Base-by-base conservation (phyloP, 2,329 filamentous ascomycete species). In the Neonectria hederae region DNA sequence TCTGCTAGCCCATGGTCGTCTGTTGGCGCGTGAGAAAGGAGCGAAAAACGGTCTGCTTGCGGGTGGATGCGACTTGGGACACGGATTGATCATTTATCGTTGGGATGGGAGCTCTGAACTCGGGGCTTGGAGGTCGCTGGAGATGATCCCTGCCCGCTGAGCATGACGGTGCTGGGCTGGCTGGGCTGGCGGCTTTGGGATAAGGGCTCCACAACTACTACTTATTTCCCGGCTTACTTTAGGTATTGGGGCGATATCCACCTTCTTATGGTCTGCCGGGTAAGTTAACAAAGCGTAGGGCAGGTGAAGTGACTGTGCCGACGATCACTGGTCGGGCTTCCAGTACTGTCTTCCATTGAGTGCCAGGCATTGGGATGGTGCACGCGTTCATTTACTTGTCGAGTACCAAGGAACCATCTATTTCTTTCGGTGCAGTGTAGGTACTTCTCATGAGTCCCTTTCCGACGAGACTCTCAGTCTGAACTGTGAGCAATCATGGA, bases 1-100 rank as follows among this genome's bases (percentile, higher is more conserved):
- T 59, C 62, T 54, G 56, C 52, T 60, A 42, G 57, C 68, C 69
- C 72, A 73, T 74, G 64, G 46, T 53, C 49, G 42, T 30, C 38
- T 45, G 28, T 32, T 21, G 40, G 49, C 17, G 49, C 21, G 35
- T 49, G 32, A 13, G 40, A 51, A 49, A 40, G 22, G 40, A 38
- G 51, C 14, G 26, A 58, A 53, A 19, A 22, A 51, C 13, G 19
- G 13, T 19, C 42, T 54, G 38, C 38, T 46, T 52, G 43, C 28
- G 22, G 35, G 59, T 28, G 48, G 58, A 54, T 22, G 54, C 35
- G 48, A 26, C 32, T 45, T 45, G 17, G 54, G 45, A 26, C 48
- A 21, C 17, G 63, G 48, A 51, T 40, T 57, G 54, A 4, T 57
- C 52, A 30, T 49, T 54, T 45, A 49, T 26, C 21, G 54, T 55